phyloP scores from a whole-genome alignment of 352 stramenopile species.

The Phytophthora podocarpi region DNA sequence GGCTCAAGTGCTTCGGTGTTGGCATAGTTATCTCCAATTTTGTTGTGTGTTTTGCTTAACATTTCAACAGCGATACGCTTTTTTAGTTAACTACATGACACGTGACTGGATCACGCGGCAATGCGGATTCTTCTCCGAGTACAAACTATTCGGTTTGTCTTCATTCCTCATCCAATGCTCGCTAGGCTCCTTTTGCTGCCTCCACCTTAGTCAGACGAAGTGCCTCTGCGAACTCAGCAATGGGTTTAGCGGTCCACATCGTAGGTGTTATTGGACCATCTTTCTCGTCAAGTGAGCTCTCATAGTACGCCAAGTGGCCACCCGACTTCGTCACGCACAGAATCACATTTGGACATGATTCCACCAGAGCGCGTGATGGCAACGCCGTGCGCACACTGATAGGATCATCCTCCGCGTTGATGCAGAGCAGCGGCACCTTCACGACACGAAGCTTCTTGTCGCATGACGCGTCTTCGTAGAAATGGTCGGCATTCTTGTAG shows the following conservation, averaged over 20 bases:
- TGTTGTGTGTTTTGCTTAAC: slow-evolving; percentile 1
- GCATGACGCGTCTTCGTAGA: slow-evolving; percentile 63
- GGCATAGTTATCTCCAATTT: neutral
- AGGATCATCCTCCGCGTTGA: slow-evolving; percentile 68
- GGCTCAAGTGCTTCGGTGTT: slow-evolving; percentile 62
- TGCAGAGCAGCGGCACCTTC: slow-evolving; percentile 60
- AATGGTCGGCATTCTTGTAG: slow-evolving; percentile 63
- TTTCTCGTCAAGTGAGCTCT: slow-evolving; percentile 34
- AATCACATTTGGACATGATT: slow-evolving; percentile 64
- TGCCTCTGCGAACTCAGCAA: slow-evolving; percentile 62
- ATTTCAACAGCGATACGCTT: slow-evolving; percentile 6
- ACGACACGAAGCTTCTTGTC: slow-evolving; percentile 42
- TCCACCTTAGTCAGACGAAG: slow-evolving; percentile 35
- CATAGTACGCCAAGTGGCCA: slow-evolving; percentile 76
- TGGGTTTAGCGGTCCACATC: slow-evolving; percentile 53
- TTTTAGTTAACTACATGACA: slow-evolving; percentile 1
- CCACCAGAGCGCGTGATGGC: slow-evolving; percentile 59
- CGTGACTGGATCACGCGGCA: too few relatives aligned
- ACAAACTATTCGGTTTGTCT: too few relatives aligned
- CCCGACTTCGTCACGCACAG: slow-evolving; percentile 66
- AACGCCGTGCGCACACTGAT: slow-evolving; percentile 51
- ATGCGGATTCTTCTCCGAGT: too few relatives aligned
- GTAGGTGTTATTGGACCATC: slow-evolving; percentile 18
- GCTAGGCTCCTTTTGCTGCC: slow-evolving; percentile 4
- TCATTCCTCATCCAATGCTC: too few relatives aligned